Evolutionary conservation across 345 rosid genomes (phyloP), one percentile per base, ranked within the genome.

Genomic region (Microthlaspi erraticum): DNA sequence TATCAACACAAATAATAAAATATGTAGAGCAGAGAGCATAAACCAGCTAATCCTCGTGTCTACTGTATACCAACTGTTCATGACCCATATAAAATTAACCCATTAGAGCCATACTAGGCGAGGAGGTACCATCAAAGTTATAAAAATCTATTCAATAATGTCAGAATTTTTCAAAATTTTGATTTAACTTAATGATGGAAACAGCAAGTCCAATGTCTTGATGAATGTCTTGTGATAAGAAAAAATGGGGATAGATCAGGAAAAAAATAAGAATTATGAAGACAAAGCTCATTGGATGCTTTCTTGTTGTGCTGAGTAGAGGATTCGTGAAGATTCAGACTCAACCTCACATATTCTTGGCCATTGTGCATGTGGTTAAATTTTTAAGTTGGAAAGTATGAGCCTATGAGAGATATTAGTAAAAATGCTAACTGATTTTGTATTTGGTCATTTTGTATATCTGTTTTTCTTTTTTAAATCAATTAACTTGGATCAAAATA

Each of bases 11-110:
- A 11, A 10, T 32, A 10, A 43, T 61, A 19, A 71, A 60, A 17
- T 49, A 59, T 12, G 42, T 6, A 10, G 53, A 41, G 13, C 52
- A 60, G 51, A 50, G 61, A 31, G 60, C 61, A 59, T 38, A 17
- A 52, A 52, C 44, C 52, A 60, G 43, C 42, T 60, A 48, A 18
- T 52, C 67, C 60, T 52, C 53, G 75, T 37, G 76, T 46, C n/a
- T n/a, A n/a, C n/a, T n/a, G 3, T 23, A 63, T 54, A 16, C 17
- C 76, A 72, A 45, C 70, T 63, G 68, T 53, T 62, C 45, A 71
- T 60, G 33, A 16, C 3, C 10, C 5, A 12, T 60, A 38, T 70
- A 29, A 17, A 60, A 49, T 18, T 32, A 41, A 51, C 7, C 14
- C 26, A 56, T 46, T 48, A 57, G 45, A 57, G 45, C 54, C 11